Base-by-base conservation (phyloP, 83 land plant species). In the Diphasiastrum complanatum region DNA sequence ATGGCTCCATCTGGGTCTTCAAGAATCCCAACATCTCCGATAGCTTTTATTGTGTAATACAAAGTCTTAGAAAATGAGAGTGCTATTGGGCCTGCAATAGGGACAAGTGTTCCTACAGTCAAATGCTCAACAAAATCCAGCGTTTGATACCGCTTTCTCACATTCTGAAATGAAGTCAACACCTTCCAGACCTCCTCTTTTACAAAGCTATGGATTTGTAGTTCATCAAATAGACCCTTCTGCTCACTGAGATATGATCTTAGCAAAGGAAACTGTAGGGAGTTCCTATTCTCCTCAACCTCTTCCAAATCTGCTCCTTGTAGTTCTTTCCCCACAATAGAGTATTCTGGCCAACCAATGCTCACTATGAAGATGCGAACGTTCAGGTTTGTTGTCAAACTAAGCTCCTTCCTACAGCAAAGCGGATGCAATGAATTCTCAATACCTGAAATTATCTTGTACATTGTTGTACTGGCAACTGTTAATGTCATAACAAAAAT, bases 161-260 rank as follows among this genome's bases (percentile, higher is more conserved):
- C 55, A 25, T 19, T 51, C 27, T 18, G 25, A 25, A 51, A 51
- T 5, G 28, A 33, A 14, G 26, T 33, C 55, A 51, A 23, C 3
- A 33, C 55, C 3, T 51, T 51, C 28, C 3, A 51, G 4, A 51
- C 55, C 14, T 51, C 55, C 30, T 51, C 55, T 33, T 51, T 51
- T 3, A 51, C 55, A 51, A 51, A 51, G 27, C 28, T 25, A 51
- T 51, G 55, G 24, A 51, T 51, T 51, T 51, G 55, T 5, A 51
- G 2, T 33, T 51, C 55, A 23, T 51, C 55, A 23, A 20, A 25
- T 3, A 51, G 55, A 2, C 55, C 55, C 14, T 25, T 51, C 12
- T 29, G 55, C 55, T 51, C 25, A 5, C 32, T 27, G 3, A 51
- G 55, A 25, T 51, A 51, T 5, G 28, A 29, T 25, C 30, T 5